Conservation (phyloP, 2,329 filamentous ascomycete genomes). For the Chaetomium strumarium region DNA sequence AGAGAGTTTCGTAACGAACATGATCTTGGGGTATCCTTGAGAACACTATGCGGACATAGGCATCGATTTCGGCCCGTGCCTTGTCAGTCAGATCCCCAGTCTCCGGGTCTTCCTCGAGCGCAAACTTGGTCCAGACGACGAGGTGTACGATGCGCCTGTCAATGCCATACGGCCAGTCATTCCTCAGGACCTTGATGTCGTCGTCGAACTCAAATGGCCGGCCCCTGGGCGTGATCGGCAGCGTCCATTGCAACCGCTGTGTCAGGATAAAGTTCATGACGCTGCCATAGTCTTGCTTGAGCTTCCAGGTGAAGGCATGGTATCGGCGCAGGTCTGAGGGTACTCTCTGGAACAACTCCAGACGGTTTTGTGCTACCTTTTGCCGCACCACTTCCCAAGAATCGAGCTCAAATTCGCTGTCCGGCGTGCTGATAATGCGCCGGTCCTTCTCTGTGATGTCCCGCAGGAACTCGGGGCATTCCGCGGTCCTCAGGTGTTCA, state of each 20-base stretch:
- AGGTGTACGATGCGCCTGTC: conserved; percentile 73
- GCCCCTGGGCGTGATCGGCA: conserved; percentile 33
- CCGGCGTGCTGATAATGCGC: conserved; percentile 62
- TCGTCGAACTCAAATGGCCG: conserved; percentile 40
- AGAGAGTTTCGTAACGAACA: conserved; percentile 36
- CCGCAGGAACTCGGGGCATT: conserved; percentile 67
- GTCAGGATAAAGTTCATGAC: conserved; percentile 71
- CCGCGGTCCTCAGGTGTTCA: conserved; percentile 49
- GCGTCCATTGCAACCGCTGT: conserved; percentile 63
- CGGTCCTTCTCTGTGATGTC: conserved; percentile 62
- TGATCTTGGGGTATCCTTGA: conserved; percentile 46
- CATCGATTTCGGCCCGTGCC: conserved; percentile 60
- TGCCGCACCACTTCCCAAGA: conserved; percentile 64
- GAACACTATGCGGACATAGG: conserved; percentile 65
- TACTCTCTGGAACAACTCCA: conserved; percentile 69
- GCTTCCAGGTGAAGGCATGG: conserved; percentile 58
- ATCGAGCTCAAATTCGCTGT: conserved; percentile 56
- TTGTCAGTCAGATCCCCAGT: conserved; percentile 62
- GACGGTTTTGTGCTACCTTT: conserved; percentile 58
- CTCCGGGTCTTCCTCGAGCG: conserved; percentile 60
- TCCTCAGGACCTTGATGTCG: conserved; percentile 71
- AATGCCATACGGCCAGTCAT: conserved; percentile 93
- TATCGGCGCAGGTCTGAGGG: conserved; percentile 78
- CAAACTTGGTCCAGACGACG: conserved; percentile 90
- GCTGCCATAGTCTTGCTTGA: conserved; percentile 65